phyloP scores from a whole-genome alignment of 1,139 yeast genomes.

The Pichia sp. region DNA sequence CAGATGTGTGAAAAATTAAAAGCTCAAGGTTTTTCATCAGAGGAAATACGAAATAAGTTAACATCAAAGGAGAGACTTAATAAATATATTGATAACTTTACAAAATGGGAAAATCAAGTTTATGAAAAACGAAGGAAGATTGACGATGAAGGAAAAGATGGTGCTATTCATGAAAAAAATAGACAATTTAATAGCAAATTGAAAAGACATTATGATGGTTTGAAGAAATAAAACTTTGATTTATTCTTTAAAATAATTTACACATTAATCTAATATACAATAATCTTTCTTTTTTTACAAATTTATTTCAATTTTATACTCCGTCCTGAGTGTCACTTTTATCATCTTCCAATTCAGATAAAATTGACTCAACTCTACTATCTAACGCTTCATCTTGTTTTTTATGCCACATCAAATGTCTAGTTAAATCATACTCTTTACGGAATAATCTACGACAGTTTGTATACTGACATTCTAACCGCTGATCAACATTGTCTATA shows the following conservation, averaged over 20 bases:
- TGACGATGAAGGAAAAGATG: slow-evolving; percentile 17
- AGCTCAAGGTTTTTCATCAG: slow-evolving; percentile 19
- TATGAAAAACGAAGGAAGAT: slow-evolving; percentile 10
- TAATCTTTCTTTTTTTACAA: neutral
- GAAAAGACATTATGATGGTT: slow-evolving; percentile 37
- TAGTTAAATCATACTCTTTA: slow-evolving; percentile 40
- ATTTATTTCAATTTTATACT: neutral
- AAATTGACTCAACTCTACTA: slow-evolving; percentile 2
- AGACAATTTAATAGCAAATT: slow-evolving; percentile 71
- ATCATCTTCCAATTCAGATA: neutral
- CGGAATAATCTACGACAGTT: slow-evolving; percentile 45
- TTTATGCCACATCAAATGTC: slow-evolving; percentile 54
- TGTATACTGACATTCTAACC: slow-evolving; percentile 39
- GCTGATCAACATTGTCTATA: slow-evolving; percentile 32
- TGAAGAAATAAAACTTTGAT: neutral
- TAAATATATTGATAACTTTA: slow-evolving; percentile 5
- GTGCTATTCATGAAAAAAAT: slow-evolving; percentile 65
- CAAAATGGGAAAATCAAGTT: slow-evolving; percentile 10
- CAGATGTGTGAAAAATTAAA: slow-evolving; percentile 21
- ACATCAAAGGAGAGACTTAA: slow-evolving; percentile 9
- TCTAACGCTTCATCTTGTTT: slow-evolving; percentile 15
- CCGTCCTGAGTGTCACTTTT: neutral
- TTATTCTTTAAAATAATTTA: neutral
- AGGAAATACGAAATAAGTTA: slow-evolving; percentile 27
- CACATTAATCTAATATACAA: neutral